Base-by-base conservation (phyloP, 495 filamentous ascomycete genomes). In the Annulohypoxylon bovei region DNA sequence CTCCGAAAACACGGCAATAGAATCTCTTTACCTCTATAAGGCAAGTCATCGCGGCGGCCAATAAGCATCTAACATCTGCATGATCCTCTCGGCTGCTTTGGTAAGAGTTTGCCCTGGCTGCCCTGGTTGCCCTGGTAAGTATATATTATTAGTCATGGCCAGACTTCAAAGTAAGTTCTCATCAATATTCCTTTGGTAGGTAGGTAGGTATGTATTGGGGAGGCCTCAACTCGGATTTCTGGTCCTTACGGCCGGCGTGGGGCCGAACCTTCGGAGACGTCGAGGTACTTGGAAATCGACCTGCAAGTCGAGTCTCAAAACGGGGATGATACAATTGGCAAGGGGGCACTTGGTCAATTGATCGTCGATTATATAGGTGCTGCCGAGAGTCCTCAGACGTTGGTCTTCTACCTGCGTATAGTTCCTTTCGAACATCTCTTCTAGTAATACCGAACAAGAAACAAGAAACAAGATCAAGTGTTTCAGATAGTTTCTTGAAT, bases 341-440 rank as follows among this genome's bases (percentile, higher is more conserved):
- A 55, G 52, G 47, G 27, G 6, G 47, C 47, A 52, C 16, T 53
- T 53, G 18, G 16, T 33, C 28, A 33, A 53, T 53, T n/a, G 49
- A 53, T 56, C 30, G 53, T 56, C 33, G n/a, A 12, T 25, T 60
- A 27, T 57, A 16, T 25, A 47, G 28, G 32, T 47, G 56, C 27
- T 23, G 40, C 27, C 27, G 56, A 60, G 53, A 16, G 33, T 30
- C 27, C 28, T 18, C 1, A 25, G 47, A 52, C 27, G 25, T 52
- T 30, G 4, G 12, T 25, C 12, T 7, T 4, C 9, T 6, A 25
- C 18, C 20, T 8, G 16, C 6, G 27, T 30, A 11, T 16, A 14
- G 25, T 7, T 52, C 5, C 9, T 52, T 52, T 52, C 25, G 11
- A 16, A n/a, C 8, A 6, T 28, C 23, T 14, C 8, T 52, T 28